Conservation (phyloP, 768 basidiomycete genomes). For the Saitozyma podzolica region DNA sequence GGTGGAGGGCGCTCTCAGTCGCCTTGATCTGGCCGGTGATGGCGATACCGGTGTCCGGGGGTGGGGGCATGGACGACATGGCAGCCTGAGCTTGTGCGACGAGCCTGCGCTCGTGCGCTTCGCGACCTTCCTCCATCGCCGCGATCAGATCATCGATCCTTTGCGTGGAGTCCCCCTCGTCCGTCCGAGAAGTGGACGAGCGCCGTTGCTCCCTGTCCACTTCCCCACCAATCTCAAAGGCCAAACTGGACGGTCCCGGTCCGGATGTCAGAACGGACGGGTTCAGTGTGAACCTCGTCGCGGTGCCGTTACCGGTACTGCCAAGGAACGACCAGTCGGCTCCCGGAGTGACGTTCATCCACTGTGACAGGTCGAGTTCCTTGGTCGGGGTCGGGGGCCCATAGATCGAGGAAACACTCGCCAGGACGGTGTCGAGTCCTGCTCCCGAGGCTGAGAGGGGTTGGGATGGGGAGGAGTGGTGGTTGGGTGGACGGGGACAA, state of each 20-base stretch:
- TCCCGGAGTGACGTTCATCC: conserved; percentile 42
- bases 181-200: conserved; percentile 3
- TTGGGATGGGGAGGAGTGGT: neutral
- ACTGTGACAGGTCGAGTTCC: conserved; percentile 34
- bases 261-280: too few species aligned
- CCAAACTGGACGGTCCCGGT: too few species aligned
- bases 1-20: too few species aligned
- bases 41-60: too few species aligned
- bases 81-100: too few species aligned
- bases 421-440: too few species aligned
- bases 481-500: conserved; percentile 2
- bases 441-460: neutral
- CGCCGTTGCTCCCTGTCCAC: neutral
- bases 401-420: neutral
- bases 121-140: conserved; percentile 35
- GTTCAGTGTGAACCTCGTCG: too few species aligned
- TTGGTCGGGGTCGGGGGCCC: conserved; percentile 34
- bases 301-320: too few species aligned
- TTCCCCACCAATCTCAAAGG: too few species aligned
- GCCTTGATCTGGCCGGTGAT: too few species aligned
- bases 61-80: too few species aligned
- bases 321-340: conserved; percentile 12
- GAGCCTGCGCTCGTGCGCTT: conserved; percentile 24
- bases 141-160: conserved; percentile 38
- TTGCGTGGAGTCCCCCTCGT: conserved; percentile 2